phyloP scores from a whole-genome alignment of 129 eudicot species.

The Logfia minima region DNA sequence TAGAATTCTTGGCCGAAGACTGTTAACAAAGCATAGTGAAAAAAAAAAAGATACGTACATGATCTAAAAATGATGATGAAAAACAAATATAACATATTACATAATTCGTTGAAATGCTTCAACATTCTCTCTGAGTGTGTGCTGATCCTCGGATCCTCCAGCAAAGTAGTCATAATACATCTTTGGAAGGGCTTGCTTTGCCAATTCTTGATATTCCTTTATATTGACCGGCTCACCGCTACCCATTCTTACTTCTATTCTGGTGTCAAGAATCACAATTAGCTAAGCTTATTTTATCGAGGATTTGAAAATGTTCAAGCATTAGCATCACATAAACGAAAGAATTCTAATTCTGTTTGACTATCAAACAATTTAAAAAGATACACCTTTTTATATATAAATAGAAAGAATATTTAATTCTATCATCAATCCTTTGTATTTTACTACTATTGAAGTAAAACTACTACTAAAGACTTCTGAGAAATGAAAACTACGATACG shows the following conservation, averaged over 20 bases:
- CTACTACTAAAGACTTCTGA: too few species aligned
- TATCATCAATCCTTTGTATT: too few species aligned
- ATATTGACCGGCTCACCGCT: constrained; percentile 57
- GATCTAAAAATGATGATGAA: neutral
- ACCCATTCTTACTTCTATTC: constrained; percentile 31
- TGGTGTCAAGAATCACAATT: constrained; percentile 19
- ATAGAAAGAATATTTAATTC: too few species aligned
- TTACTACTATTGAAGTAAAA: too few species aligned
- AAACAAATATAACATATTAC: constrained; percentile 28
- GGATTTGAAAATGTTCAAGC: neutral
- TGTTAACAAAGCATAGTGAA: constrained; percentile 17
- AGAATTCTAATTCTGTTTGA: neutral
- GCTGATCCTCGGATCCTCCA: constrained; percentile 85
- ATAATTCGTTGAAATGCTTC: constrained; percentile 62
- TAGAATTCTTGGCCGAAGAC: constrained; percentile 74
- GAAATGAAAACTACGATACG: too few species aligned
- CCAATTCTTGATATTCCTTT: constrained; percentile 67
- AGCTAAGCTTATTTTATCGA: constrained; percentile 1
- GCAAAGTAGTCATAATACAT: constrained; percentile 77
- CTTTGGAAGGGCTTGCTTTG: constrained; percentile 69
- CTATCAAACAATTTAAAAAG: neutral
- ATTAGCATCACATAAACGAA: neutral
- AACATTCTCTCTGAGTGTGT: constrained; percentile 62
- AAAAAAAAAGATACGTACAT: neutral
- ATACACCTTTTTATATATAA: neutral